Base-by-base conservation (phyloP, 2,329 filamentous ascomycete genomes). In the Colletotrichum sansevieriae region DNA sequence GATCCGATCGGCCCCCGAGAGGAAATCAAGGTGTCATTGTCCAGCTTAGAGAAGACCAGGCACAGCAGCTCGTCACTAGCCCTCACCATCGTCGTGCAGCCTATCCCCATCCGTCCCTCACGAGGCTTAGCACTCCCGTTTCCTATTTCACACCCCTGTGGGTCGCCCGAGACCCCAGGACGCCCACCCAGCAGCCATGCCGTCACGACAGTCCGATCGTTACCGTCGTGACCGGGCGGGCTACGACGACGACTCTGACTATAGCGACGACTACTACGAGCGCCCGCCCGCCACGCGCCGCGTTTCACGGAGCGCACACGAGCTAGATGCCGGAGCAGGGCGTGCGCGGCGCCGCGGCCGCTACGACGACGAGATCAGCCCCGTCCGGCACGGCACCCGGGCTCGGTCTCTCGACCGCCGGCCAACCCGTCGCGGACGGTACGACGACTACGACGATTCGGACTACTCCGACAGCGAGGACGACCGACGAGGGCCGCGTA, bases 381-480 rank as follows among this genome's bases (percentile, higher is more conserved):
- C 65, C 22, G 60, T 37, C 43, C 60, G 57, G 10, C 51, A 43
- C 4, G 37, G 10, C 10, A 22, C 49, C 20, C 69, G 69, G 12
- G 35, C 52, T 37, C 57, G 61, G 4, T 66, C 68, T 10, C 51
- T 69, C 10, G 65, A 71, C 12, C 57, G 60, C 12, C 63, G 49
- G 44, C 61, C 20, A 9, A 15, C 55, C 15, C 60, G 29, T n/a
- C 55, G 56, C n/a, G 29, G 68, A 2, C 22, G 56, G 9, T 52
- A 51, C 35, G 63, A 54, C 54, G 43, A 56, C 47, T 63, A 65
- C 44, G 41, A 52, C 5, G 65, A 71, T 52, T 63, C 63, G 5
- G 63, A 70, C 6, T 62, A 66, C 12, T 62, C 68, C 1, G 70
- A 63, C 35, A 70, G 68, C 29, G 51, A 62, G 9, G 59, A 70